Evolutionary conservation across 495 filamentous ascomycete genomes (phyloP), one percentile per base, ranked within the genome.

Genomic region (Aeminium ludgeri): DNA sequence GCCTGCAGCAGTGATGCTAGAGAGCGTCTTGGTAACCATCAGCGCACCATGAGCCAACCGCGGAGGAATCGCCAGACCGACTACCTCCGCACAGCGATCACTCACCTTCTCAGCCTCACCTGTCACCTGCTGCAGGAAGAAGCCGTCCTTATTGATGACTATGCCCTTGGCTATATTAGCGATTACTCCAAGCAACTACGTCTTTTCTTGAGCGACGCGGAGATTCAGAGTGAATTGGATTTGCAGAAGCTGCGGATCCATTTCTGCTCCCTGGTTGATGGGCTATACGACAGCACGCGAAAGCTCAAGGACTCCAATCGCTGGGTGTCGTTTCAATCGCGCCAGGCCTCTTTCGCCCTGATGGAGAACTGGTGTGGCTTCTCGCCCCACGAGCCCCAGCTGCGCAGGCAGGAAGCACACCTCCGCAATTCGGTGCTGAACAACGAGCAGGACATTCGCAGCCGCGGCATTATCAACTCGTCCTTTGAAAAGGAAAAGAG

Each of bases 341-440:
- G 89, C 18, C 86, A 93, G 53, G 94, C 89, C 8, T 75, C 86
- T 5, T 97, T 96, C 54, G 77, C 86, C 4, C 60, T 96, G 25
- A 96, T 97, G 86, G 87, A 96, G 56, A 87, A 96, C 41, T 97
- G 89, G 89, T 96, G 91, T 61, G 89, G 91, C 0, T 91, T 89
- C 57, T 92, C 89, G 0, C 84, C 89, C 5, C 93, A 95, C 56
- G 86, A 86, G 53, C 60, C 63, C 25, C 80, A 86, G 43, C 82
- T 92, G 28, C 72, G 75, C 12, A 74, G 81, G 43, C 68, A 85
- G 40, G 89, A 95, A 65, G 80, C 92, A 40, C 78, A 69, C 34
- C 91, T 95, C 82, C 67, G 82, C 44, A 79, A 84, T 50, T 80
- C 78, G 16, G 66, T 85, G 34, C 73, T 89, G 20, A 62, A 71